These are phyloP conservation scores for Phytophthora tubulina DNA, from an alignment of 352 stramenopile species.

Conservation along the genomic window DNA sequence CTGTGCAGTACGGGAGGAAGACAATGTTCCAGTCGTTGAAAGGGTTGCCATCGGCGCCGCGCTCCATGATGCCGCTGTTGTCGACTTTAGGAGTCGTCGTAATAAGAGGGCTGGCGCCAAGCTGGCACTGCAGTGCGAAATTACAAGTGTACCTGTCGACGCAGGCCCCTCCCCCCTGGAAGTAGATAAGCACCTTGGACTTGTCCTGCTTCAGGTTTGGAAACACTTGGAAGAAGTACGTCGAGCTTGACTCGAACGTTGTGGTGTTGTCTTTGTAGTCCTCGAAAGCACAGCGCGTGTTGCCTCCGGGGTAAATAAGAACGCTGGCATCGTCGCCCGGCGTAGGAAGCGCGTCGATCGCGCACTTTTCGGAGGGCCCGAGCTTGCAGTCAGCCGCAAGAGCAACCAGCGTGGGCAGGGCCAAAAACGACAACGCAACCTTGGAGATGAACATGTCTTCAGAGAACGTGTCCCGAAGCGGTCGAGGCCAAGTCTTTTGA, in stretches of 20 bases:
- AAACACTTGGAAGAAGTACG: constrained; percentile 68
- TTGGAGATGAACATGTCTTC: constrained; percentile 22
- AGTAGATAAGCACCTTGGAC: constrained; percentile 65
- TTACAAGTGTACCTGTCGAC: constrained; percentile 63
- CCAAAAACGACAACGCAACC: constrained; percentile 12
- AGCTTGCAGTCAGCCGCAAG: constrained; percentile 24
- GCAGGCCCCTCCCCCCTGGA: constrained; percentile 66
- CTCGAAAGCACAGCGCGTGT: constrained; percentile 60
- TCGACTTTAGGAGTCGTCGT: constrained; percentile 42
- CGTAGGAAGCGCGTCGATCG: constrained; percentile 38
- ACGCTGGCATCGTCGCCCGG: constrained; percentile 38
- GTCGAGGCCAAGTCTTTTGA: constrained; percentile 10
- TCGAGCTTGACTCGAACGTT: constrained; percentile 45
- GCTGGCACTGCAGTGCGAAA: constrained; percentile 61
- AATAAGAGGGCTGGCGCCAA: constrained; percentile 45
- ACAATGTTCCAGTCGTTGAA: constrained; percentile 81
- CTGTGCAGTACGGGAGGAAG: constrained; percentile 74
- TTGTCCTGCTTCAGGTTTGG: constrained; percentile 52
- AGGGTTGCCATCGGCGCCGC: constrained; percentile 48
- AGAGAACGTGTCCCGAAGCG: background rate
- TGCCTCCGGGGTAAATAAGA: constrained; percentile 54
- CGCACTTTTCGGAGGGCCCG: constrained; percentile 35
- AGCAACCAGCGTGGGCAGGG: constrained; percentile 8
- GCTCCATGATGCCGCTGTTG: constrained; percentile 59
- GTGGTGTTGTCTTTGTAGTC: constrained; percentile 39